phyloP scores from a whole-genome alignment of 1,284 basidiomycete genomes.

The Cystobasidium slooffiae region DNA sequence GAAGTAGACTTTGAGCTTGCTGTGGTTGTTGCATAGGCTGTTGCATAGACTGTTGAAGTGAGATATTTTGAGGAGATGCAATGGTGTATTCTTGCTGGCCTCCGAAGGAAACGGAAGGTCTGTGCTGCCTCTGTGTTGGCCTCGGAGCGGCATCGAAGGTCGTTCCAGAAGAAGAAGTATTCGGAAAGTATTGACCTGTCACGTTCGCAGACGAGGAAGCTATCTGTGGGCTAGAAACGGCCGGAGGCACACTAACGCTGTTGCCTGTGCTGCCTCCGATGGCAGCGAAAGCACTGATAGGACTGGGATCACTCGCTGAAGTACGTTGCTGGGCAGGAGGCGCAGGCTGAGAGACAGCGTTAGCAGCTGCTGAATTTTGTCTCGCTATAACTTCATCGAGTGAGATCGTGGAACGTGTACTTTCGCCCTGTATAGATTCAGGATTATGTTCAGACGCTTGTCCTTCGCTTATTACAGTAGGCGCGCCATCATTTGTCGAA shows the following conservation, averaged over 20 bases:
- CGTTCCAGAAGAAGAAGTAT: neutral
- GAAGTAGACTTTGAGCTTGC: neutral
- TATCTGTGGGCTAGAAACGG: neutral
- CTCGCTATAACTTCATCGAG: constrained; percentile 15
- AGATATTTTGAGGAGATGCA: neutral
- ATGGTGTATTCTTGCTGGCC: neutral
- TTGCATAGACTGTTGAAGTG: constrained; percentile 5
- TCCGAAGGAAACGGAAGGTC: neutral
- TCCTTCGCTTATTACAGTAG: neutral
- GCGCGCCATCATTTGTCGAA: neutral
- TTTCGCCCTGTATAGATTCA: constrained; percentile 1
- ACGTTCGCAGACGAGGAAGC: no score
- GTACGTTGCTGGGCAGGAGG: no score
- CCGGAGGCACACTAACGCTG: neutral
- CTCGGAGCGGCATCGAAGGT: constrained; percentile 5
- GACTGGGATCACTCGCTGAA: neutral
- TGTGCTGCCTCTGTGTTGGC: neutral
- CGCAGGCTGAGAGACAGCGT: neutral
- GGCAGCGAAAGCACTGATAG: neutral
- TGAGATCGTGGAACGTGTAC: neutral
- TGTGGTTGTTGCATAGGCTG: neutral
- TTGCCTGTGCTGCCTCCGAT: no score
- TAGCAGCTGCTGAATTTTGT: neutral
- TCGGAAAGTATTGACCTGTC: neutral
- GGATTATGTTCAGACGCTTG: neutral